Evolutionary conservation across 257 asterid genomes (phyloP), one percentile per base, ranked within the genome.

Genomic region (Solanum pinnatisectum): DNA sequence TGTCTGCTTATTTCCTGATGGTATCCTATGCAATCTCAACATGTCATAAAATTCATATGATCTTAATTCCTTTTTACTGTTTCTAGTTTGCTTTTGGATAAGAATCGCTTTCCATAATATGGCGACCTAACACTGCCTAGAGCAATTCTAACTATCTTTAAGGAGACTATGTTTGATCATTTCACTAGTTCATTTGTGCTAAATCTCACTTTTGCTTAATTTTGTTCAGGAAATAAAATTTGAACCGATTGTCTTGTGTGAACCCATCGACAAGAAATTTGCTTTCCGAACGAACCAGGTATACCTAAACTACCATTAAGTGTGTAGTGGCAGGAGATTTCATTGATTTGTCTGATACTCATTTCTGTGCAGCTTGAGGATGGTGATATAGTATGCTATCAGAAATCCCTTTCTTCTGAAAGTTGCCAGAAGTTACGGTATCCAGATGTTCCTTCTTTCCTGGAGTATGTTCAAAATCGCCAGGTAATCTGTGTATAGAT

Each of bases 341-440:
- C 35, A 40, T 77, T 76, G 35, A 39, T 39, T 77, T 77, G 22
- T 77, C 35, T 23, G 59, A 37, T 77, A 77, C 10, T 74, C 49
- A 10, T 63, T 36, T 85, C 36, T 59, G 84, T 65, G 42, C 91
- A 97, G 99, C 93, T 97, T 86, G 99, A 95, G 94, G 99, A 97
- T 89, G 99, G 99, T 85, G 99, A 97, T 89, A 96, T 97, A 59
- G 93, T 97, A 89, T 97, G 99, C 93, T 97, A 95, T 93, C 99
- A 97, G 87, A 95, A 95, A 88, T 90, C 91, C 46, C 93, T 90
- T 87, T 85, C 90, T 23, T 87, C 94, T 70, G 99, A 94, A 88
- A 88, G 78, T 95, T 95, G 92, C 86, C 94, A 91, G 89, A 91
- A 89, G 90, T 18, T 91, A 39, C 96, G 95, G 87, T 94, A 90